Evolutionary conservation across 441 rosid genomes (phyloP), one percentile per base, ranked within the genome.

Genomic region (Bruguiera hainesii): DNA sequence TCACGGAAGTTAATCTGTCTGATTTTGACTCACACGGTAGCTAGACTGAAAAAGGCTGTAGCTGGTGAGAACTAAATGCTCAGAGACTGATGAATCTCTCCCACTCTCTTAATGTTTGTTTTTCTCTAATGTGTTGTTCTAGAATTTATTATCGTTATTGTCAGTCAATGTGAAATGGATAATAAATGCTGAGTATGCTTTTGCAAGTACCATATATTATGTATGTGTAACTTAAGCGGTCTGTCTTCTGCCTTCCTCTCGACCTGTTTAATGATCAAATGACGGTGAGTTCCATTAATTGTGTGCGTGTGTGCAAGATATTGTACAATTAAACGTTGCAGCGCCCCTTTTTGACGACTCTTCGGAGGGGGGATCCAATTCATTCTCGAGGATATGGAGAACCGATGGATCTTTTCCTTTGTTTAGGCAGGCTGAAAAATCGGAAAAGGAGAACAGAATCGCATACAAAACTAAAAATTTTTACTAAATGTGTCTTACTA

Each of bases 181-280:
- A 80, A 85, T 80, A 82, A 84, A 82, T 80, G 83, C 78, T 73
- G 65, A 69, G 80, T 71, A 63, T 75, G 74, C 79, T 69, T 65
- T 63, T 72, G 76, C 72, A 67, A 63, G 75, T 79, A 71, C 82
- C 76, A 67, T 69, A 69, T 13, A 13, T 42, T 42, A 13, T 13
- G 48, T 42, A 13, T 68, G 48, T 42, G 13, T 42, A 3, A 10
- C 60, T 56, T 69, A 23, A 37, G 63, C 71, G 62, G 69, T 67
- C 63, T 57, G 29, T 25, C 23, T 21, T 11, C 11, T 55, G 11
- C 28, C 23, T 55, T 23, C 18, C 51, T 60, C 26, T 25, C 19
- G 60, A 66, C 57, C 65, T 71, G 63, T 70, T 77, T 76, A 75
- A 64, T 78, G 72, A 70, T 73, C 49, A 53, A 30, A 57, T 58